Evolutionary conservation across 768 basidiomycete species (phyloP).

Genomic region (Royoungia palumana): DNA sequence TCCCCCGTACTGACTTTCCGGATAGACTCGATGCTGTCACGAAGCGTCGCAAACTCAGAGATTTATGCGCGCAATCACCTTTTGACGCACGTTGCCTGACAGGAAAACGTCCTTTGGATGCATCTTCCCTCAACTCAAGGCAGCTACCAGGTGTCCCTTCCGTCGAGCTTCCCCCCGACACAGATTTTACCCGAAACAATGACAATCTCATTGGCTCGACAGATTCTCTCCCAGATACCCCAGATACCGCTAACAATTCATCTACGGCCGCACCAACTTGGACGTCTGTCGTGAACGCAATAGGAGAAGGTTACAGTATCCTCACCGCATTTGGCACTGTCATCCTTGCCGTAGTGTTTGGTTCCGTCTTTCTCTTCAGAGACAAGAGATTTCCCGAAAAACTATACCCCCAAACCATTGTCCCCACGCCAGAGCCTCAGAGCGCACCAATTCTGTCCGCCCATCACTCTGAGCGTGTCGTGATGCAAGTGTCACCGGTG

Average conservation of each 20-base stretch:
- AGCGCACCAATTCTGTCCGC: neutral
- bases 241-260: slow-evolving; percentile 15
- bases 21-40: slow-evolving; percentile 45
- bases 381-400: slow-evolving; percentile 14
- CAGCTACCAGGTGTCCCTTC: slow-evolving; percentile 58
- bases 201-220: slow-evolving; percentile 10
- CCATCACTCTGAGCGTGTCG: neutral
- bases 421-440: neutral
- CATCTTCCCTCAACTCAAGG: slow-evolving; percentile 46
- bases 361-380: slow-evolving; percentile 25
- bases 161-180: slow-evolving; percentile 30
- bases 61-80: slow-evolving; percentile 37
- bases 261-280: slow-evolving; percentile 13
- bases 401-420: slow-evolving; percentile 9
- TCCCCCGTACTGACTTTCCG: slow-evolving; percentile 33
- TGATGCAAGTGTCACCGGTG: neutral
- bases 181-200: slow-evolving; percentile 8
- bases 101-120: slow-evolving; percentile 56
- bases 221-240: slow-evolving; percentile 14
- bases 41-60: slow-evolving; percentile 40
- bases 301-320: slow-evolving; percentile 14
- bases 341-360: slow-evolving; percentile 23
- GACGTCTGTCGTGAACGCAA: slow-evolving; percentile 10
- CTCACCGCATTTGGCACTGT: slow-evolving; percentile 19
- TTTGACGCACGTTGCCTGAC: slow-evolving; percentile 58